Evolutionary conservation across 129 eudicot genomes (phyloP).

Genomic region (Ambrosia artemisiifolia): DNA sequence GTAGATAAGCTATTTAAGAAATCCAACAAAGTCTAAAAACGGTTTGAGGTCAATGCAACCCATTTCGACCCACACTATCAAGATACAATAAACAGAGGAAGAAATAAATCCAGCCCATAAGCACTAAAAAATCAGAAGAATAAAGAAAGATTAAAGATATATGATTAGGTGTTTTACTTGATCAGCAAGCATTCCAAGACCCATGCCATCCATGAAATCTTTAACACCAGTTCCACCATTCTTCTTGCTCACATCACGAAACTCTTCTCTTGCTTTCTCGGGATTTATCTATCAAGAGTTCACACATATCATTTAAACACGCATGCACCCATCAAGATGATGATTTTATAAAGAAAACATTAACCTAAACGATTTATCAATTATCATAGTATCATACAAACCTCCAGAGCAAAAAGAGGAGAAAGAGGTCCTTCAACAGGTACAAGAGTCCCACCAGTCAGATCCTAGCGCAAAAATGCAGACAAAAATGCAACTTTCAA

Average conservation of each 20-base stretch:
- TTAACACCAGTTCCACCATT: constrained; percentile 79
- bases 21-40: background rate
- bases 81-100: background rate
- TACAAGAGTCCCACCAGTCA: constrained; percentile 86
- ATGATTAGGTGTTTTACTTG: constrained; percentile 44
- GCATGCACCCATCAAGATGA: constrained; percentile 7
- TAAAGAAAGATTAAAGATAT: background rate
- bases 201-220: constrained; percentile 96
- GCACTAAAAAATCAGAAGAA: background rate
- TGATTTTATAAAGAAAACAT: background rate
- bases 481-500: constrained; percentile 14
- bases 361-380: background rate
- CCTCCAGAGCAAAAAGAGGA: constrained; percentile 97
- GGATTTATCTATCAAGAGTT: constrained; percentile 71
- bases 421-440: constrained; percentile 85
- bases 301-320: background rate
- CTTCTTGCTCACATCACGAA: constrained; percentile 63
- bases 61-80: background rate
- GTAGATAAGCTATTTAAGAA: background rate
- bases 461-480: constrained; percentile 50
- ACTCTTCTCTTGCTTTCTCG: constrained; percentile 85
- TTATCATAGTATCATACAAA: no score
- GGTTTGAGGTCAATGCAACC: background rate
- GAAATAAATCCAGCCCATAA: background rate
- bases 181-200: constrained; percentile 76